These are phyloP conservation scores for Chaetomiaceae sp. DNA, from an alignment of 2,329 filamentous ascomycete species.

Conservation along the genomic window DNA sequence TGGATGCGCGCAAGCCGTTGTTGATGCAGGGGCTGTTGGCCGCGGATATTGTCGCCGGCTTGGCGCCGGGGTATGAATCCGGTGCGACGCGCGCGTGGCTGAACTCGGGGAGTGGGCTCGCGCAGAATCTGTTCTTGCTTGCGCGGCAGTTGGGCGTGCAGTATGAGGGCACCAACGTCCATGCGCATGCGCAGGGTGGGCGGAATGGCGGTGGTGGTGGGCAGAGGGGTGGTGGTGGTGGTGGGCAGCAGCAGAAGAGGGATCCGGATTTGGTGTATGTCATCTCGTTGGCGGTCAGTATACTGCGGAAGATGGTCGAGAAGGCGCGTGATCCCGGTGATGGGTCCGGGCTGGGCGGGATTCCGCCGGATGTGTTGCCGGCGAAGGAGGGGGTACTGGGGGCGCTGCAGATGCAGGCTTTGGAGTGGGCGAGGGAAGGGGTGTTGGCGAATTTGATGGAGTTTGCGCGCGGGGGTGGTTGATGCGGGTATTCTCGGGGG, in stretches of 20 bases:
- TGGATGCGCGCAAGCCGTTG: conserved; percentile 80
- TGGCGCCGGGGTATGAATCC: conserved; percentile 56
- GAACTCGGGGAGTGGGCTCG: conserved; percentile 75
- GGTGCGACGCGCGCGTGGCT: conserved; percentile 75
- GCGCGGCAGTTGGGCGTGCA: conserved; percentile 65
- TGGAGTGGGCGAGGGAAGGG: conserved; percentile 56
- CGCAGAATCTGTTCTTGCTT: conserved; percentile 69
- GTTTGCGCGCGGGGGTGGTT: conserved; percentile 48
- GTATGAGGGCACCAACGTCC: conserved; percentile 44
- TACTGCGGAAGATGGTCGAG: conserved; percentile 63
- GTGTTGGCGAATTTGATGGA: conserved; percentile 63
- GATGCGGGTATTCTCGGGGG: neutral
- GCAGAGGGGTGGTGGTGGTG: conserved; percentile 18
- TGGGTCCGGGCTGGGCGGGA: conserved; percentile 33
- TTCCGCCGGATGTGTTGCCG: conserved; percentile 59
- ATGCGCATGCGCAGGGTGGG: too few relatives aligned
- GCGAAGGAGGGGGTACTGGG: conserved; percentile 61
- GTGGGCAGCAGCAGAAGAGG: conserved; percentile 29
- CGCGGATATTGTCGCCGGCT: conserved; percentile 76
- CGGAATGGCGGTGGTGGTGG: too few relatives aligned
- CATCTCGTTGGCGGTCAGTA: conserved; percentile 59
- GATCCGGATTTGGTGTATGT: conserved; percentile 56
- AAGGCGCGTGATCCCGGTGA: conserved; percentile 57
- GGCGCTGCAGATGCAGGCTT: conserved; percentile 58
- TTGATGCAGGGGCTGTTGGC: conserved; percentile 89